Evolutionary conservation across 768 basidiomycete genomes (phyloP).

Genomic region (Rhodotorula taiwanensis): DNA sequence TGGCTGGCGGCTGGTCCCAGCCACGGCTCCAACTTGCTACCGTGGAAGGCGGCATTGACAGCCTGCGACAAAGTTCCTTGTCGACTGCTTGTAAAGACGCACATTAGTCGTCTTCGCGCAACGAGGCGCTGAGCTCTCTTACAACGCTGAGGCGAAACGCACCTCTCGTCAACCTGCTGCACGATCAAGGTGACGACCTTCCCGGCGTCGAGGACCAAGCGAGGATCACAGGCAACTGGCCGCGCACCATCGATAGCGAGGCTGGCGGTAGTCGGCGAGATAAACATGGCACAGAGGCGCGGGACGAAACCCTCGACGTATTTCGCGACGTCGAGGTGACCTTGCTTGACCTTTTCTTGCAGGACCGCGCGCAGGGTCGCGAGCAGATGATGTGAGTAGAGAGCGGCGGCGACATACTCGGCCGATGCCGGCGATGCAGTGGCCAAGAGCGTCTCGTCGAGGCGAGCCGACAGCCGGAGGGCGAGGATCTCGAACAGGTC

Average conservation of each 20-base stretch:
- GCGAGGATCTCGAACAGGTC: slow-evolving; percentile 79
- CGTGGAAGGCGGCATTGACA: slow-evolving; percentile 16
- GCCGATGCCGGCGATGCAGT: not conserved
- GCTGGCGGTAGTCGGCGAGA: slow-evolving; percentile 46
- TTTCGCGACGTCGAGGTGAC: slow-evolving; percentile 65
- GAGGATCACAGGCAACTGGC: slow-evolving; percentile 48
- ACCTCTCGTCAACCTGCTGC: slow-evolving; percentile 61
- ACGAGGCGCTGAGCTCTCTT: too few species aligned
- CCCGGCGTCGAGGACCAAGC: slow-evolving; percentile 59
- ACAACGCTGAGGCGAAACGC: slow-evolving; percentile 44
- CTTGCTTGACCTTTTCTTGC: slow-evolving; percentile 49
- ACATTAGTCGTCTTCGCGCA: too few species aligned
- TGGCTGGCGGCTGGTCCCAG: slow-evolving; percentile 7
- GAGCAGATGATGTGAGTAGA: slow-evolving; percentile 79
- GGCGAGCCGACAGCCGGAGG: slow-evolving; percentile 65
- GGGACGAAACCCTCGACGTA: slow-evolving; percentile 72
- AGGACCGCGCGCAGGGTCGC: slow-evolving; percentile 62
- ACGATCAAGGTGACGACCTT: slow-evolving; percentile 63
- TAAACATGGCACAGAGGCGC: slow-evolving; percentile 60
- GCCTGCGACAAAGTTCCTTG: slow-evolving; percentile 16
- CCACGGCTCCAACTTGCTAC: not conserved
- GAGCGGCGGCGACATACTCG: slow-evolving; percentile 56
- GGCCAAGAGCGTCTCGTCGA: slow-evolving; percentile 50
- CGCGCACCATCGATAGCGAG: slow-evolving; percentile 30
- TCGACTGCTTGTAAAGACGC: not conserved